These are phyloP conservation scores for Tephrocybe sp. DNA, from an alignment of 768 basidiomycete species.

Conservation along the genomic window DNA sequence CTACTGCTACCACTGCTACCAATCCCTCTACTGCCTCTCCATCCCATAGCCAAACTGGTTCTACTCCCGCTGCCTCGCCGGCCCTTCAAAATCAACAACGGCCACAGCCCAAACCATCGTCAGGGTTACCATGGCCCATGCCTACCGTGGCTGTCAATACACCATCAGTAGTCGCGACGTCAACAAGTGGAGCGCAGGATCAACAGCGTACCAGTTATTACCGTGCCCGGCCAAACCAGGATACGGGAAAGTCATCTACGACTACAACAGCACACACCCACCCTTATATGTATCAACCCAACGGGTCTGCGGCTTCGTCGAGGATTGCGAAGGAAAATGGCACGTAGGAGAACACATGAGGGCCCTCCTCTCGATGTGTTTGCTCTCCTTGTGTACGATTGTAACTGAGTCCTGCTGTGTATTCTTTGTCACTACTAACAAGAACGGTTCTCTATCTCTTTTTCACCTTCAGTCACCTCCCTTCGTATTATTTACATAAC, in stretches of 20 bases:
- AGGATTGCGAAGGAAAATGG: constrained; percentile 33
- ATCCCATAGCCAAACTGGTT: constrained; percentile 37
- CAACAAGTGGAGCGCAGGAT: constrained; percentile 30
- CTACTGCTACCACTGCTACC: constrained; percentile 18
- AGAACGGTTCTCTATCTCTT: background rate
- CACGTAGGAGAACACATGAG: no score
- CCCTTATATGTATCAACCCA: constrained; percentile 48
- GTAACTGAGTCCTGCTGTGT: no score
- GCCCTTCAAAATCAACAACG: constrained; percentile 47
- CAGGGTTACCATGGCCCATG: constrained; percentile 64
- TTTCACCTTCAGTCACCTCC: background rate
- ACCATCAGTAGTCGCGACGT: constrained; percentile 39
- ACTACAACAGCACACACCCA: constrained; percentile 25
- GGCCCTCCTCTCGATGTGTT: no score
- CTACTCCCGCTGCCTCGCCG: constrained; percentile 53
- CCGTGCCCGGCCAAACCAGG: constrained; percentile 40
- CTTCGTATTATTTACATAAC: background rate
- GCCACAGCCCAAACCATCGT: constrained; percentile 22
- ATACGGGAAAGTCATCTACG: constrained; percentile 8
- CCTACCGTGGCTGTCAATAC: constrained; percentile 67
- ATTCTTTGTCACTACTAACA: no score
- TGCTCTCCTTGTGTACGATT: no score
- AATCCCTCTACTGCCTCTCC: constrained; percentile 35
- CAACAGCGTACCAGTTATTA: constrained; percentile 55
- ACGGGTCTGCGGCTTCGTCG: constrained; percentile 27